Percentiles rank a stretch among this genome's conserved stretches.
Evolutionary conservation across 257 asterid species (phyloP).

Genomic region (Solanum chilense): DNA sequence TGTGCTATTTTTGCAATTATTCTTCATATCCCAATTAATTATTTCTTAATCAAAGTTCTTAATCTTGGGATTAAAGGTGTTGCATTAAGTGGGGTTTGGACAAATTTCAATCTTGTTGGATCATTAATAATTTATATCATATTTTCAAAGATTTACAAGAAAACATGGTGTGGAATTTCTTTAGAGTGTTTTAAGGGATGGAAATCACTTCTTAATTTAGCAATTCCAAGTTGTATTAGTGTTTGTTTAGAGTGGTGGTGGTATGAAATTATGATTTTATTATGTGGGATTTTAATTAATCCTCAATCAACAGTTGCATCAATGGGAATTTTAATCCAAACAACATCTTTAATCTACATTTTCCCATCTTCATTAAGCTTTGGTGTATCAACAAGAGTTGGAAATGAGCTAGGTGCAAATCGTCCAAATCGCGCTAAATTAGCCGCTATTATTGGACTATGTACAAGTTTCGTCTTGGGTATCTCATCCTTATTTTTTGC

Average conservation of each 20-base stretch:
- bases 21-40: constrained; percentile 22
- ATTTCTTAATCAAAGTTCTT: constrained; percentile 13
- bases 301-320: constrained; percentile 27
- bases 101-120: constrained; percentile 23
- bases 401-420: constrained; percentile 27
- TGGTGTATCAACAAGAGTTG: constrained; percentile 32
- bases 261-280: constrained; percentile 31
- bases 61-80: constrained; percentile 27
- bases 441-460: constrained; percentile 23
- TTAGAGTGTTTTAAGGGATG: constrained; percentile 11
- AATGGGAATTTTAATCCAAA: constrained; percentile 28
- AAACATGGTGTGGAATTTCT: constrained; percentile 23
- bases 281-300: constrained; percentile 20
- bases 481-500: constrained; percentile 13
- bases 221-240: constrained; percentile 28
- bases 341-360: constrained; percentile 27
- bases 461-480: constrained; percentile 13
- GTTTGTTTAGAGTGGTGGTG: constrained; percentile 43
- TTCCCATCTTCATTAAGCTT: constrained; percentile 31
- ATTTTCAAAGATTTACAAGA: constrained; percentile 1
- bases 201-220: constrained; percentile 14
- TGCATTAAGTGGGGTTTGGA: constrained; percentile 25
- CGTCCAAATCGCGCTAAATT: constrained; percentile 16
- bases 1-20: constrained; percentile 19
- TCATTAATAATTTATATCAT: constrained; percentile 8